Base-by-base conservation (phyloP, 257 asterid genomes). In the Coffea canephora region DNA sequence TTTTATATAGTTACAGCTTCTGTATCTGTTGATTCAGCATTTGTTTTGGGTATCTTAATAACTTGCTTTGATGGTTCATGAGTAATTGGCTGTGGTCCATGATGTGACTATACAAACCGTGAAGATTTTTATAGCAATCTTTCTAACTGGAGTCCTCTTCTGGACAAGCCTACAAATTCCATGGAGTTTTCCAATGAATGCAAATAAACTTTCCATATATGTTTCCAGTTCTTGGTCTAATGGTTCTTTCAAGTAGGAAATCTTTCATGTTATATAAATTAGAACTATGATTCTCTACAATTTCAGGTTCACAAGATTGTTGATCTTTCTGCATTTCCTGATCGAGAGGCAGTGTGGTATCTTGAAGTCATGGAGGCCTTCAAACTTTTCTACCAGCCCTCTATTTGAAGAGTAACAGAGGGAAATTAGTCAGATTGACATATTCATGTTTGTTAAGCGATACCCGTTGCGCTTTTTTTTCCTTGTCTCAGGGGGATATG, bases 291-390 rank as follows among this genome's bases (percentile, higher is more conserved):
- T 65, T 55, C 23, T 69, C 36, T 57, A 10, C 43, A 66, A 69
- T 83, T 79, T 52, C 97, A 95, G 99, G 98, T 93, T 74, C 99
- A 95, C 92, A 95, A 95, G 85, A 85, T 93, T 64, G 92, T 95
- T 71, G 97, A 93, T 79, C 97, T 95, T 79, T 93, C 98, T 6
- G 80, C 80, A 23, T 86, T 80, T 82, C 97, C 97, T 39, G 93
- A 92, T 79, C 89, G 98, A 88, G 98, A 95, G 87, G 82, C 98
- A 36, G 90, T 91, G 98, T 95, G 99, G 99, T 91, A 95, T 77
- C 94, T 95, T 52, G 99, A 95, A 89, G 98, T 93, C 72, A 74
- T 91, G 72, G 99, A 95, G 89, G 96, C 88, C 74, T 93, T 88
- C 87, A 90, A 90, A 74, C 90, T 93, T 55, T 95, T 91, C 85